A percentile compares a stretch with the other conserved stretches of the same genome.
Conservation (phyloP, 2,329 filamentous ascomycete genomes). For the Pseudogymnoascus sp. region DNA sequence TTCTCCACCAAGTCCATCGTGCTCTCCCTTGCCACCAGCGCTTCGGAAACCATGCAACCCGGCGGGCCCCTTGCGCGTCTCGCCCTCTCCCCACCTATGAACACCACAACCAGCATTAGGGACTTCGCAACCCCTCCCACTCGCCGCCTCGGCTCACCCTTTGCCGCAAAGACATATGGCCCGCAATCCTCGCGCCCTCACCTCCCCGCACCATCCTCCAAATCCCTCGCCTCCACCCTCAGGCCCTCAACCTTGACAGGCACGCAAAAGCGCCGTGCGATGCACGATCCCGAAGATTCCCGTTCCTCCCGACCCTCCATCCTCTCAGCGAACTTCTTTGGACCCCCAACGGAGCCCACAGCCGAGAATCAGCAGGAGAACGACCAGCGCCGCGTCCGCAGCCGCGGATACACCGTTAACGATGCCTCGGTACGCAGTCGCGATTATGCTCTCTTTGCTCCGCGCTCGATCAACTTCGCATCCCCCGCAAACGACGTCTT, state of each 20-base stretch:
- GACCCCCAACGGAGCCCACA: conserved; percentile 14
- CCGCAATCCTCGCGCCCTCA: conserved; percentile 44
- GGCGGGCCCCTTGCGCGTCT: conserved; percentile 53
- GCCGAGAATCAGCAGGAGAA: neutral
- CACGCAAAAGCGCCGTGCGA: conserved; percentile 26
- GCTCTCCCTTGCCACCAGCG: conserved; percentile 53
- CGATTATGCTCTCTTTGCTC: neutral
- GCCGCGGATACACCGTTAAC: conserved; percentile 22
- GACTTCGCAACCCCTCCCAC: conserved; percentile 22
- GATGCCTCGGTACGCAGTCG: neutral
- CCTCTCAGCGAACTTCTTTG: conserved; percentile 26
- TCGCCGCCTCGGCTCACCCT: conserved; percentile 44
- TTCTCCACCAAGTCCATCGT: conserved; percentile 56
- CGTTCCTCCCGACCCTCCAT: conserved; percentile 23
- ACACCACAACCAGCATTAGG: conserved; percentile 13
- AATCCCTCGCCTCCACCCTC: conserved; percentile 23
- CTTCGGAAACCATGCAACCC: conserved; percentile 55
- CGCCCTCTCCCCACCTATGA: conserved; percentile 34
- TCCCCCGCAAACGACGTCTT: neutral
- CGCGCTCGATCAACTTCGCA: neutral
- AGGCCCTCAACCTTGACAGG: conserved; percentile 20
- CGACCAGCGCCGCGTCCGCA: conserved; percentile 24
- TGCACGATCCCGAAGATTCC: conserved; percentile 21
- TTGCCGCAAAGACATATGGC: conserved; percentile 50
- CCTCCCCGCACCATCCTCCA: conserved; percentile 1